Conservation (phyloP, 441 rosid species). For the Euphorbia schlechtendalii region DNA sequence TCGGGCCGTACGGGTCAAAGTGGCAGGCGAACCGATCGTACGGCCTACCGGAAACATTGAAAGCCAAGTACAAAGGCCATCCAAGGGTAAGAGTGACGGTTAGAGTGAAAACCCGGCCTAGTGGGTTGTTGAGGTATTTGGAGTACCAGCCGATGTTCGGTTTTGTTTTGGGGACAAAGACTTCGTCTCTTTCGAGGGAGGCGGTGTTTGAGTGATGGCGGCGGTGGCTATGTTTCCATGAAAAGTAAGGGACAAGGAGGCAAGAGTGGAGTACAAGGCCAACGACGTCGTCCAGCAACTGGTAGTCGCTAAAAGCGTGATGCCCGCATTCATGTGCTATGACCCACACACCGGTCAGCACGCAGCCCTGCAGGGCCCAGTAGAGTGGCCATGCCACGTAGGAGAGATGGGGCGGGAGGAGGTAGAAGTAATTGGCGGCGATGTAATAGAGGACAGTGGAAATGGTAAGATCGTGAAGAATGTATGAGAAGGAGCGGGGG, state of each 20-base stretch:
- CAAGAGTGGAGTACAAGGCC: conserved; percentile 76
- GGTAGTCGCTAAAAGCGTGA: conserved; percentile 92
- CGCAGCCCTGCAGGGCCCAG: conserved; percentile 74
- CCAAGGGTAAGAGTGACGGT: conserved; percentile 62
- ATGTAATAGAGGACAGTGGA: conserved; percentile 55
- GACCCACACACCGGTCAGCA: conserved; percentile 93
- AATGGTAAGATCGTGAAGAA: conserved; percentile 48
- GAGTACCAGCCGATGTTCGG: conserved; percentile 42
- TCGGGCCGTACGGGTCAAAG: conserved; percentile 71
- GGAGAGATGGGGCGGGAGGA: conserved; percentile 54
- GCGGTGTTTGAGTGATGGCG: conserved; percentile 97
- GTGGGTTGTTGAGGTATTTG: conserved; percentile 86
- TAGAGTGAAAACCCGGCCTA: conserved; percentile 50
- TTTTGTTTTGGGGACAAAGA: conserved; percentile 80
- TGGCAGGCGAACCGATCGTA: conserved; percentile 80
- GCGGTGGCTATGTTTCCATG: conserved; percentile 94
- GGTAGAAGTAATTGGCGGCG: conserved; percentile 59
- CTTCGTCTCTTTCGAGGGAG: conserved; percentile 81
- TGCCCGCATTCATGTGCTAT: conserved; percentile 97
- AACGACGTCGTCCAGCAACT: conserved; percentile 77
- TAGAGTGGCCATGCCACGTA: conserved; percentile 75
- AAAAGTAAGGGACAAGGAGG: conserved; percentile 90
- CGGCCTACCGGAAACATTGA: conserved; percentile 79
- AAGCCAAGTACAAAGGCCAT: conserved; percentile 82
- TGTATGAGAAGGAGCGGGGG: conserved; percentile 69